phyloP scores from a whole-genome alignment of 495 filamentous ascomycete species.

The Penicilliopsis zonata region DNA sequence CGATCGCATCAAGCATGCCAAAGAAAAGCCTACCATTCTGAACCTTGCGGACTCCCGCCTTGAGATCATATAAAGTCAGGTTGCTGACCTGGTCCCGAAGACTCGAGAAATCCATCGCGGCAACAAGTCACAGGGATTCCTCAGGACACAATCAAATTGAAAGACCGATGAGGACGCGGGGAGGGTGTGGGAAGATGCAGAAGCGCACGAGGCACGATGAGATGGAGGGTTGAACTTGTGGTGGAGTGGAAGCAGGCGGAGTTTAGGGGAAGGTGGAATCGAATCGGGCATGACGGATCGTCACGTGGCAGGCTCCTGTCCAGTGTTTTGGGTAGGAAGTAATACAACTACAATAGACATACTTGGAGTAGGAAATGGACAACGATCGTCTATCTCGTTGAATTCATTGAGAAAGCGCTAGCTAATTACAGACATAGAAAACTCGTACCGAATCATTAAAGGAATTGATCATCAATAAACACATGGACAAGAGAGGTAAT shows the following conservation, averaged over 20 bases:
- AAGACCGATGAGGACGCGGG: no score
- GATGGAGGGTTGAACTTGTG: not conserved
- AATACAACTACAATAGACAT: no score
- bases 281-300: not conserved
- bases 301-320: slow-evolving; percentile 1
- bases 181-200: not conserved
- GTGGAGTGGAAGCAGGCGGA: not conserved
- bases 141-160: not conserved
- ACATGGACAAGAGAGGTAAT: not conserved
- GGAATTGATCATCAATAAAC: slow-evolving; percentile 1
- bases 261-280: not conserved
- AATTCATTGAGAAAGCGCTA: slow-evolving; percentile 1
- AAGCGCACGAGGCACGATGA: not conserved
- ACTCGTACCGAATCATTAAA: slow-evolving; percentile 2
- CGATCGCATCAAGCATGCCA: no score
- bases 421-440: slow-evolving; percentile 2
- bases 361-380: no score
- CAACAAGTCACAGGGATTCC: not conserved
- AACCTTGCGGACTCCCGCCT: slow-evolving; percentile 92
- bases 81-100: slow-evolving; percentile 86
- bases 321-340: not conserved
- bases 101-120: slow-evolving; percentile 71
- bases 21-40: slow-evolving; percentile 94
- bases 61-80: slow-evolving; percentile 91
- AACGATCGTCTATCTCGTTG: not conserved